Evolutionary conservation across 345 rosid genomes (phyloP).

Genomic region (Dipteronia dyeriana): DNA sequence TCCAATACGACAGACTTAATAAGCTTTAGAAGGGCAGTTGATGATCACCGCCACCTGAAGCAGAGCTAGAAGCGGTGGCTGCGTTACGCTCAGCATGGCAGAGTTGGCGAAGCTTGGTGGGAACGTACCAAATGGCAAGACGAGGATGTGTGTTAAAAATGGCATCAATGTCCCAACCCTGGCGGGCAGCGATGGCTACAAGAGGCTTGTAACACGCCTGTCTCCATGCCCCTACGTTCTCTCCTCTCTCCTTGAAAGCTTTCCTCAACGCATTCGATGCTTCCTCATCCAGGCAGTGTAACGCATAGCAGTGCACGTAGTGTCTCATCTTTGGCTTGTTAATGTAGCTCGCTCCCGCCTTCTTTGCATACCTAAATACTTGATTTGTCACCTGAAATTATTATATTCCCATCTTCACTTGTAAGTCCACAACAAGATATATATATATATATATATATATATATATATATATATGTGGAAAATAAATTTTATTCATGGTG

Average conservation of each 20-base stretch:
- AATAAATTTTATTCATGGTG: not conserved
- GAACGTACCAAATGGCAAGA: slow-evolving; percentile 94
- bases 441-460: no score
- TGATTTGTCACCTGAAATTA: slow-evolving; percentile 82
- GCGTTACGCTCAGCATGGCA: slow-evolving; percentile 76
- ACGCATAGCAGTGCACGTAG: slow-evolving; percentile 96
- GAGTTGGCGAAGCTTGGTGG: slow-evolving; percentile 93
- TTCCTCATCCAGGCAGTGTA: slow-evolving; percentile 91
- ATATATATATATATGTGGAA: no score
- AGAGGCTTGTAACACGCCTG: slow-evolving; percentile 96
- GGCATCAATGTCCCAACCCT: slow-evolving; percentile 95
- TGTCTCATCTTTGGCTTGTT: slow-evolving; percentile 99
- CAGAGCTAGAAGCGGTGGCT: slow-evolving; percentile 47
- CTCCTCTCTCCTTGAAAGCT: slow-evolving; percentile 88
- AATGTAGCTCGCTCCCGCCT: slow-evolving; percentile 91
- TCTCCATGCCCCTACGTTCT: slow-evolving; percentile 96
- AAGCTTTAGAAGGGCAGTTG: slow-evolving; percentile 32
- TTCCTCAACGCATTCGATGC: slow-evolving; percentile 75
- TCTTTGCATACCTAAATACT: slow-evolving; percentile 92
- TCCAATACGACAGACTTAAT: not conserved
- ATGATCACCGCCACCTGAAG: slow-evolving; percentile 36
- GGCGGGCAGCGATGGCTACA: slow-evolving; percentile 75
- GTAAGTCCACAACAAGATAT: not conserved
- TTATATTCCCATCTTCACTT: not conserved
- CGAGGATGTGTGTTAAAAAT: slow-evolving; percentile 89